Percentiles rank a stretch among this genome's conserved stretches.
Evolutionary conservation across 441 rosid genomes (phyloP).

Genomic region (Erodium texanum): DNA sequence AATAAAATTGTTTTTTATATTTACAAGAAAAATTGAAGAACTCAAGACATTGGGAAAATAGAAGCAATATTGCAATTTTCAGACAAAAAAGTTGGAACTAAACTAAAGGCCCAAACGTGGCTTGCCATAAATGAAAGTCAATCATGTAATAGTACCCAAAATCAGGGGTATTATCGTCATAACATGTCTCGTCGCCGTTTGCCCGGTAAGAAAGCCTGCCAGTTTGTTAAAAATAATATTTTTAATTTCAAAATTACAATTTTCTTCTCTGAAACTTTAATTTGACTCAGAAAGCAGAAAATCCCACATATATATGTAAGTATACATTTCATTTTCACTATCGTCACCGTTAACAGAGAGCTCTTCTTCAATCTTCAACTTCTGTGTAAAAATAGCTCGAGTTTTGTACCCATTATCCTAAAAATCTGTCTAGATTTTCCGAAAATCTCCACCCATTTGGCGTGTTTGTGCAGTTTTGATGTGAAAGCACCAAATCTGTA

Average conservation of each 20-base stretch:
- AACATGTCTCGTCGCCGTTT: neutral
- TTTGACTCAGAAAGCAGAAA: neutral
- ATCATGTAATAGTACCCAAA: neutral
- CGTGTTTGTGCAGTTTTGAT: neutral
- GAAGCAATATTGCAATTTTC: neutral
- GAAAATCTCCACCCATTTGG: neutral
- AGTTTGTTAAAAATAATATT: neutral
- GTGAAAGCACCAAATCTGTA: neutral
- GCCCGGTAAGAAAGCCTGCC: neutral
- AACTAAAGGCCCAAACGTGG: neutral
- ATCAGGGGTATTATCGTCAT: neutral
- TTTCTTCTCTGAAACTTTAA: neutral
- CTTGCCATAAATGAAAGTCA: neutral
- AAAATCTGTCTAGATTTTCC: neutral
- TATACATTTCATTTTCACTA: neutral
- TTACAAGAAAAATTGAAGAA: no score
- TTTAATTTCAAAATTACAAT: no score
- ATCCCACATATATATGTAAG: neutral
- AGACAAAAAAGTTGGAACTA: neutral
- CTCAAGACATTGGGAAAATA: no score
- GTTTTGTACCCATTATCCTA: neutral
- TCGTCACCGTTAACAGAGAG: neutral
- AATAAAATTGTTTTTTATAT: no score
- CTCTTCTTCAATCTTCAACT: neutral
- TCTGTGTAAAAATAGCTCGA: neutral